These are phyloP conservation scores for Leccinellum rugosiceps DNA, from an alignment of 768 basidiomycete genomes.

Conservation along the genomic window DNA sequence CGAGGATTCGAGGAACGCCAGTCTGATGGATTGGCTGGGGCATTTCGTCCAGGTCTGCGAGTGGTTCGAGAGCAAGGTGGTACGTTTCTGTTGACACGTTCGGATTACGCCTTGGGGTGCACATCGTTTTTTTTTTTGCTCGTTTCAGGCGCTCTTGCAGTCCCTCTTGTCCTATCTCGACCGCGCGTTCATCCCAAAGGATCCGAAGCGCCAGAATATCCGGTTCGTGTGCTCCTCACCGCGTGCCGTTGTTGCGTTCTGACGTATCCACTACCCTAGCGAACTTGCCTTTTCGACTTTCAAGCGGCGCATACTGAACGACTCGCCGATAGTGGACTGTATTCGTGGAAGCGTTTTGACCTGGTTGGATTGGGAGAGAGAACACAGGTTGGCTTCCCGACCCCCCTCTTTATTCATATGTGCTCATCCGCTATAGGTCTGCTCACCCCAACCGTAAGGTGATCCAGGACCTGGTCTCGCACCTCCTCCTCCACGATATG, in stretches of 20 bases:
- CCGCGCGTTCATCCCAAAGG: constrained; percentile 52
- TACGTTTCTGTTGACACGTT: constrained; percentile 34
- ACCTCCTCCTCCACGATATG: constrained; percentile 54
- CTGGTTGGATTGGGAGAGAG: constrained; percentile 58
- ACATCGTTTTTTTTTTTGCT: background rate
- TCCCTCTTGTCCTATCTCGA: constrained; percentile 73
- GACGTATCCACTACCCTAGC: constrained; percentile 25
- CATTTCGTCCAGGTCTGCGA: constrained; percentile 53
- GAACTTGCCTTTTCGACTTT: constrained; percentile 59
- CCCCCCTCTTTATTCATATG: background rate
- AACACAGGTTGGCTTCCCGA: constrained; percentile 29
- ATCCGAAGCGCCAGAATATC: constrained; percentile 38
- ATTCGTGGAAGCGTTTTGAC: constrained; percentile 44
- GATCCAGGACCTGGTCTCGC: constrained; percentile 51
- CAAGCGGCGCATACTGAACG: constrained; percentile 47
- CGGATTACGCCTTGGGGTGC: background rate
- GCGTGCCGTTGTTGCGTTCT: background rate
- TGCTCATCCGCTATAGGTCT: constrained; percentile 27
- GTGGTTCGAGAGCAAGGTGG: constrained; percentile 66
- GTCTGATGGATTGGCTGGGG: constrained; percentile 52
- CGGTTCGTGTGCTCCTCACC: constrained; percentile 38
- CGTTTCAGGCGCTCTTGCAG: constrained; percentile 49
- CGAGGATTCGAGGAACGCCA: background rate
- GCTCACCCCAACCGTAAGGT: constrained; percentile 37
- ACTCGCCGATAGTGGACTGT: constrained; percentile 39